Conservation (phyloP, 768 basidiomycete species). For the Leccinum pellstonianum region DNA sequence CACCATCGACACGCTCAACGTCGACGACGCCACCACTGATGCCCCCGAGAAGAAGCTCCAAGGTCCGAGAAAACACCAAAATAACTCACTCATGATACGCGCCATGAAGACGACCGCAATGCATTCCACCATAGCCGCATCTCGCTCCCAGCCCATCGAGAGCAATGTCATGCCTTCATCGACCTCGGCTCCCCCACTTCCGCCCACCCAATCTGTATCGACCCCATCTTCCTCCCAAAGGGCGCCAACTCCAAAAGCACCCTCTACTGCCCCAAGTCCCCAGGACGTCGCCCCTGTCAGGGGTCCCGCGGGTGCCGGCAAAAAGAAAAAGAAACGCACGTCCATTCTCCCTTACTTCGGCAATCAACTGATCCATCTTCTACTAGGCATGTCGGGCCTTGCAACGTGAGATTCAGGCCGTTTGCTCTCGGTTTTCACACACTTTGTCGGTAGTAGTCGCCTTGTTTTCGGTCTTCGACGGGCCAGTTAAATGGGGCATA, state of each 20-base stretch:
- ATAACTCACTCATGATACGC: conserved; percentile 64
- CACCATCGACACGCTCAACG: conserved; percentile 27
- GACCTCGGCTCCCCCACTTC: conserved; percentile 25
- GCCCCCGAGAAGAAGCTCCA: conserved; percentile 25
- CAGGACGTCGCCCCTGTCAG: conserved; percentile 47
- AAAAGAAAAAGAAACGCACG: conserved; percentile 79
- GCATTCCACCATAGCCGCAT: conserved; percentile 58
- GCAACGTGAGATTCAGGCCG: conserved; percentile 14
- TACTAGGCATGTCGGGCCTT: conserved; percentile 29
- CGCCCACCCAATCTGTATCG: conserved; percentile 27
- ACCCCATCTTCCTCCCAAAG: conserved; percentile 35
- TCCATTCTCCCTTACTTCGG: neutral
- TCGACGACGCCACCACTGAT: conserved; percentile 21
- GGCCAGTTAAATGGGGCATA: neutral
- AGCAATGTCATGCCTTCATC: conserved; percentile 26
- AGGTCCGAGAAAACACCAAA: conserved; percentile 57
- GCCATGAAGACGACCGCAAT: conserved; percentile 80
- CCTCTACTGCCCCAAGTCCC: conserved; percentile 36
- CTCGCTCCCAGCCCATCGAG: conserved; percentile 35
- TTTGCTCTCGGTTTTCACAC: neutral
- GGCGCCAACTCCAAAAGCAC: conserved; percentile 32
- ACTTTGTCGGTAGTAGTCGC: neutral
- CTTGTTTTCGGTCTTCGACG: neutral
- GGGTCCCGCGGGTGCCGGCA: conserved; percentile 50
- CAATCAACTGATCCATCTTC: conserved; percentile 4